These are phyloP conservation scores for Wickerhamiella slavikovae DNA, from an alignment of 805 yeast genomes.

Conservation along the genomic window DNA sequence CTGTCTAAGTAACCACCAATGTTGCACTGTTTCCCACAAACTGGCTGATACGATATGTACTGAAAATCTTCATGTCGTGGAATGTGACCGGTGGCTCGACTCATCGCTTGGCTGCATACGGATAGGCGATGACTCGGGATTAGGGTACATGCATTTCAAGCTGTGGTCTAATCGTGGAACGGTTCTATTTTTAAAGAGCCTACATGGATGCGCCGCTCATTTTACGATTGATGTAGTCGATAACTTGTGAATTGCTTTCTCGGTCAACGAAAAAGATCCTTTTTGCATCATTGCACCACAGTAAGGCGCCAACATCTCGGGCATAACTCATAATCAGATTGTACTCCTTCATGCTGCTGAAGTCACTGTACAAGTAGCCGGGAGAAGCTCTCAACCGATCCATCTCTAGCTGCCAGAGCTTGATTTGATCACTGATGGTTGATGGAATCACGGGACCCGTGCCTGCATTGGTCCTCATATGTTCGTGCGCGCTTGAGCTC, in stretches of 20 bases:
- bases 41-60: too few relatives aligned
- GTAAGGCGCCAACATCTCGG: conserved; percentile 69
- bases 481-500: conserved; percentile 85
- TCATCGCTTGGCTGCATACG: too few relatives aligned
- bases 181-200: too few relatives aligned
- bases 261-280: conserved; percentile 67
- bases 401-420: conserved; percentile 87
- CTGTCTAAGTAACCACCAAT: too few relatives aligned
- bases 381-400: conserved; percentile 76
- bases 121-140: too few relatives aligned
- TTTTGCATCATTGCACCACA: conserved; percentile 63
- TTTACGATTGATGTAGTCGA: conserved; percentile 65
- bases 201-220: conserved; percentile 1
- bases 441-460: conserved; percentile 62
- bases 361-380: conserved; percentile 79
- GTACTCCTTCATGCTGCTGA: conserved; percentile 56
- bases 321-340: conserved; percentile 57
- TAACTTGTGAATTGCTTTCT: conserved; percentile 74
- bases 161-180: too few relatives aligned
- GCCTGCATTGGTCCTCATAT: conserved; percentile 38
- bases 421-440: conserved; percentile 90
- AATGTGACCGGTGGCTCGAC: too few relatives aligned
- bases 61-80: too few relatives aligned
- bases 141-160: too few relatives aligned
- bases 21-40: too few relatives aligned